A percentile compares a stretch with the other conserved stretches of the same genome.
These are phyloP conservation scores for Verticillium klebahnii DNA, from an alignment of 2,329 filamentous ascomycete species.

Conservation along the genomic window DNA sequence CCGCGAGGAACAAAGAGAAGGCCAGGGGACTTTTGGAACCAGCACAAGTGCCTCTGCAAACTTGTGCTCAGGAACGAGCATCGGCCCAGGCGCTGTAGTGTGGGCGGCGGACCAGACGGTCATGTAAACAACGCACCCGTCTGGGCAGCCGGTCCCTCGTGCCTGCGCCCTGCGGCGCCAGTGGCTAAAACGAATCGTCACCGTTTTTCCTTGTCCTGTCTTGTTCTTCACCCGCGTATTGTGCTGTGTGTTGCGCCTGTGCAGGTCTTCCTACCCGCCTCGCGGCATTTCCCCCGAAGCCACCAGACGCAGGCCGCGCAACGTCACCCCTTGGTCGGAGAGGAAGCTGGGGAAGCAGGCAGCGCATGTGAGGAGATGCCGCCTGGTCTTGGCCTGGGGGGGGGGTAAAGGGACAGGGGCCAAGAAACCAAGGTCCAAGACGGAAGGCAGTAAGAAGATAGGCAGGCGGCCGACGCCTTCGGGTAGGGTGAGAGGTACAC, in stretches of 20 bases:
- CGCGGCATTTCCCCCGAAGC: constrained; percentile 2
- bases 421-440: not conserved
- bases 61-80: too few relatives aligned
- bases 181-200: not conserved
- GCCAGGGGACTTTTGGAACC: too few relatives aligned
- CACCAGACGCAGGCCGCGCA: constrained; percentile 1
- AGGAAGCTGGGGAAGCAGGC: constrained; percentile 3
- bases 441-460: not conserved
- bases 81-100: too few relatives aligned
- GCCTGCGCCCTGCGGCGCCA: not conserved
- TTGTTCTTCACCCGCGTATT: not conserved
- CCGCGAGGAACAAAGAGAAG: too few relatives aligned
- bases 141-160: not conserved
- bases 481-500: not conserved
- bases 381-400: not conserved
- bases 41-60: too few relatives aligned
- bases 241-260: not conserved
- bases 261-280: not conserved
- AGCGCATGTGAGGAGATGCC: not conserved
- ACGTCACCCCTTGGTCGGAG: not conserved
- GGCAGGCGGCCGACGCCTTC: not conserved
- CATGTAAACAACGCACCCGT: not conserved
- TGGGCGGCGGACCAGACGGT: not conserved
- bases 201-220: not conserved
- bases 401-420: not conserved